Percentiles rank a stretch among this genome's conserved stretches.
These are phyloP conservation scores for Boletus subparvulus DNA, from an alignment of 768 basidiomycete genomes.

Conservation along the genomic window DNA sequence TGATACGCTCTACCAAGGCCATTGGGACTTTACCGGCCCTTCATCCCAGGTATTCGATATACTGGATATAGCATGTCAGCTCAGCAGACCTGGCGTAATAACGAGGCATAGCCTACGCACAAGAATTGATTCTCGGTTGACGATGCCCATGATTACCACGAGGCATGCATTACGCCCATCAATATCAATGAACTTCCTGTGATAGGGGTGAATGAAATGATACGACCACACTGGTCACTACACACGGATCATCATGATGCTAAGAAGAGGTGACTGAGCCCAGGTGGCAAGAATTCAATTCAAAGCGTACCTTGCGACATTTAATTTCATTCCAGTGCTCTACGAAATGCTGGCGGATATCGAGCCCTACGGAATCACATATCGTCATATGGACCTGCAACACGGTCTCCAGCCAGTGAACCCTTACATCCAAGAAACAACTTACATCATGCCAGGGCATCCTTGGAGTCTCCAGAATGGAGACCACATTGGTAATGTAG, in stretches of 20 bases:
- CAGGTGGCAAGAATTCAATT: neutral
- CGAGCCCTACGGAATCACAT: constrained; percentile 78
- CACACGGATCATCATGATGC: constrained; percentile 48
- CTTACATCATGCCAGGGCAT: constrained; percentile 98
- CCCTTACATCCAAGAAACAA: constrained; percentile 5
- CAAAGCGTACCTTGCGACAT: constrained; percentile 61
- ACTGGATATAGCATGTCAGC: constrained; percentile 38
- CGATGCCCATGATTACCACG: constrained; percentile 8
- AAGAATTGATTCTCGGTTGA: constrained; percentile 79
- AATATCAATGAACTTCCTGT: constrained; percentile 42
- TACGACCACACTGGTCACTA: constrained; percentile 1
- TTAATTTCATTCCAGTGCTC: constrained; percentile 93
- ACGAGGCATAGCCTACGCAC: constrained; percentile 42
- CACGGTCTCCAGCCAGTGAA: neutral
- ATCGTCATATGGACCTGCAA: constrained; percentile 80
- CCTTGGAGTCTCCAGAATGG: constrained; percentile 63
- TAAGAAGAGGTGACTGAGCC: constrained; percentile 13
- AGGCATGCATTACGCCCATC: constrained; percentile 12
- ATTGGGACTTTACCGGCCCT: constrained; percentile 74
- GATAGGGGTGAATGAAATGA: constrained; percentile 6
- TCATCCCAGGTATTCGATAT: constrained; percentile 70
- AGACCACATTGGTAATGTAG: constrained; percentile 69
- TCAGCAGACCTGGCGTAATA: constrained; percentile 1
- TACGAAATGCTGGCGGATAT: constrained; percentile 89
- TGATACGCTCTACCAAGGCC: constrained; percentile 81